A percentile compares a stretch with the other conserved stretches of the same genome.
These are phyloP conservation scores for Cercospora beticola DNA, from an alignment of 2,329 filamentous ascomycete species.

Conservation along the genomic window DNA sequence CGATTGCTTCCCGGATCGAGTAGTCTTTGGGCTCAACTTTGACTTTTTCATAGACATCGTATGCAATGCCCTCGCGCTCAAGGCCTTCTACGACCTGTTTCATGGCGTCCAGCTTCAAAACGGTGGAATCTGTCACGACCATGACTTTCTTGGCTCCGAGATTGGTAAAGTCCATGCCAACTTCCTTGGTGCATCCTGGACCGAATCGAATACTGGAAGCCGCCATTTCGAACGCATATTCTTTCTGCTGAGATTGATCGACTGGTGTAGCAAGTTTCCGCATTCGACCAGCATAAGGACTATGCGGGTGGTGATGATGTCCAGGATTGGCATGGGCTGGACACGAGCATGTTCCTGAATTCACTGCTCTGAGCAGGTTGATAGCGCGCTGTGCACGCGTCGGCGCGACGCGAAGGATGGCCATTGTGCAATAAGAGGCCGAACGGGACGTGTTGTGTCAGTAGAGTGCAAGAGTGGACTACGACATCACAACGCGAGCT, in stretches of 20 bases:
- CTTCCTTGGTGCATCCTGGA: conserved; percentile 87
- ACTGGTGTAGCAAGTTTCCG: conserved; percentile 70
- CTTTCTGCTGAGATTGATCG: conserved; percentile 71
- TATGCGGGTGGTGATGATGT: conserved; percentile 56
- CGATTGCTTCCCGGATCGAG: conserved; percentile 86
- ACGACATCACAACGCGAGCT: conserved; percentile 3
- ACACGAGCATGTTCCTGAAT: conserved; percentile 77
- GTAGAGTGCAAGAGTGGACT: background rate
- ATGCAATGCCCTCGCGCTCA: conserved; percentile 73
- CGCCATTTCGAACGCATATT: conserved; percentile 99
- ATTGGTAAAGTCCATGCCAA: conserved; percentile 94
- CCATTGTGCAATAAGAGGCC: conserved; percentile 30
- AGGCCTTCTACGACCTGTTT: conserved; percentile 81
- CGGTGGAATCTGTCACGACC: conserved; percentile 85
- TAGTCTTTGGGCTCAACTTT: conserved; percentile 92
- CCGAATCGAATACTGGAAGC: conserved; percentile 93
- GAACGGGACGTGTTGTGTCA: background rate
- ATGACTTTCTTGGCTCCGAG: conserved; percentile 83
- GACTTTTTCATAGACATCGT: conserved; percentile 76
- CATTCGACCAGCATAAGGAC: conserved; percentile 55
- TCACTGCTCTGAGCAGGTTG: conserved; percentile 80
- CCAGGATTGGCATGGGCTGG: conserved; percentile 90
- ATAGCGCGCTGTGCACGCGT: conserved; percentile 60
- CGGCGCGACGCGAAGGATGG: conserved; percentile 44
- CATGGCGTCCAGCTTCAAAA: conserved; percentile 83